Evolutionary conservation across 768 basidiomycete genomes (phyloP), one percentile per base, ranked within the genome.

Genomic region (Coprinellus aureogranulatus): DNA sequence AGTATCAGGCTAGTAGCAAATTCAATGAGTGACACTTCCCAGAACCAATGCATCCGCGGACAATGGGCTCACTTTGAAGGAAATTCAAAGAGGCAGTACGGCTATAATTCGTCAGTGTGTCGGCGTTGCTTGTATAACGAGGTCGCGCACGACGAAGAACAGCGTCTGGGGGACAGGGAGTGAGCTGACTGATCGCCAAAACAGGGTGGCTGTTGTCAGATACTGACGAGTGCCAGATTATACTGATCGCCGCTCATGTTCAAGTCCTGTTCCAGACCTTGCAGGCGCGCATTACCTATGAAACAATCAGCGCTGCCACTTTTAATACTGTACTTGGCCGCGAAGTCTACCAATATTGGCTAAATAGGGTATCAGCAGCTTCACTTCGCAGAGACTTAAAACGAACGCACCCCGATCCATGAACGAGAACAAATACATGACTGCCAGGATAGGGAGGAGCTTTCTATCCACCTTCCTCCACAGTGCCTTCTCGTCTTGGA

Each of bases 1-100:
- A 34, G 34, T 6, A 34, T 34, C 14, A 34, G 34, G 34, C 34
- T 34, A 34, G n/a, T n/a, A n/a, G n/a, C n/a, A n/a, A n/a, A n/a
- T n/a, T n/a, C n/a, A n/a, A n/a, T n/a, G n/a, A n/a, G n/a, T n/a
- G n/a, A n/a, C n/a, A n/a, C n/a, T n/a, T n/a, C n/a, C n/a, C n/a
- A n/a, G n/a, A n/a, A n/a, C n/a, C n/a, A 34, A 14, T 14, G 34
- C 8, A 14, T 34, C 34, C 34, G n/a, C n/a, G n/a, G n/a, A n/a
- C n/a, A n/a, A n/a, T n/a, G n/a, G n/a, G n/a, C n/a, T n/a, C 59
- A 88, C 86, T 90, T 90, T 27, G 85, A 80, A 0, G 88, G 88
- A 58, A 82, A 85, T 71, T 89, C 88, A 56, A 85, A 86, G 49
- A 82, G 72, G 63, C 83, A 85, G 61, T 82, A 84, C 8, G 81